These are phyloP conservation scores for Solanum ossicruentum DNA, from an alignment of 257 asterid genomes.

Conservation along the genomic window DNA sequence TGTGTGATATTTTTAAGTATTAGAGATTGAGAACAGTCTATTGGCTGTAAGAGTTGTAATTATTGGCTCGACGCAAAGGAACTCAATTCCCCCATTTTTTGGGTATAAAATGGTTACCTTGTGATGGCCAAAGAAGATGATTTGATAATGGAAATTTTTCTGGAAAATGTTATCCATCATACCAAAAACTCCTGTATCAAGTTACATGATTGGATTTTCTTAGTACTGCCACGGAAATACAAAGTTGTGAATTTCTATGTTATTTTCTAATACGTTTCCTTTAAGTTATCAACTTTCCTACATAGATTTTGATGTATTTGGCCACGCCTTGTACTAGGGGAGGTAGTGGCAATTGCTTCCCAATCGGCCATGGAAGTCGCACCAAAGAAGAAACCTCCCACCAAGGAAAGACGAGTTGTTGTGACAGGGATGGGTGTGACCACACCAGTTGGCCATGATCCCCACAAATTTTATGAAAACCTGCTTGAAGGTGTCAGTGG, in stretches of 20 bases:
- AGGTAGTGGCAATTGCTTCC: conserved; percentile 39
- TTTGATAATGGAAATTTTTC: background rate
- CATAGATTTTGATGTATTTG: background rate
- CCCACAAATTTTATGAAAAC: conserved; percentile 64
- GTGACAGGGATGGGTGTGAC: conserved; percentile 97
- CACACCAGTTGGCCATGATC: conserved; percentile 76
- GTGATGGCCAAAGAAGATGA: background rate
- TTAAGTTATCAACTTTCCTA: background rate
- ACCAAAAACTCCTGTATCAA: background rate
- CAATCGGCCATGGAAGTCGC: conserved; percentile 38
- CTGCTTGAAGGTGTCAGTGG: conserved; percentile 91
- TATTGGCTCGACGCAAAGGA: background rate
- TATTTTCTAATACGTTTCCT: background rate
- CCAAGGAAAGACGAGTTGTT: conserved; percentile 79
- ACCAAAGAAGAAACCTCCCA: conserved; percentile 43
- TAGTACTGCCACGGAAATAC: background rate
- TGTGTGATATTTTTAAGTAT: background rate
- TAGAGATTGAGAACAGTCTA: background rate
- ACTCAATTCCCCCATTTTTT: background rate
- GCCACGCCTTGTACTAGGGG: conserved; percentile 23
- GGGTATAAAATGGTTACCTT: background rate
- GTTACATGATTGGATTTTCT: background rate
- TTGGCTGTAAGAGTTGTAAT: background rate
- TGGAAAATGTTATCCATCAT: background rate
- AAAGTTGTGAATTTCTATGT: background rate